Evolutionary conservation across 2,329 filamentous ascomycete species (phyloP).

Genomic region (Tolypocladium tropicale): DNA sequence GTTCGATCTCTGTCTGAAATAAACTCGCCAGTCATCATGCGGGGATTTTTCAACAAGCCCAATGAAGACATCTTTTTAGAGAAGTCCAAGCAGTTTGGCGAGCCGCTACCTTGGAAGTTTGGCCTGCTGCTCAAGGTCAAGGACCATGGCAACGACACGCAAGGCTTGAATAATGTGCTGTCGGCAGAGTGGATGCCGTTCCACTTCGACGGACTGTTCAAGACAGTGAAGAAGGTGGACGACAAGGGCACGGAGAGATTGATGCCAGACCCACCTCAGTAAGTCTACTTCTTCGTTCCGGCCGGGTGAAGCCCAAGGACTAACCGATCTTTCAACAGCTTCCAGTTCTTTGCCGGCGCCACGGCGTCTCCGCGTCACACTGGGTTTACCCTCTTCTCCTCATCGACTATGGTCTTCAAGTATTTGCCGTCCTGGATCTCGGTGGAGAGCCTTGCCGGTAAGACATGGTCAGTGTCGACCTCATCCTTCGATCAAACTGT

Average conservation of each 20-base stretch:
- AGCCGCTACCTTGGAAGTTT: slow-evolving; percentile 41
- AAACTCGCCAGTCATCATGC: slow-evolving; percentile 42
- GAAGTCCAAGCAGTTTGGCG: slow-evolving; percentile 36
- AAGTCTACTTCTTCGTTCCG: slow-evolving; percentile 8
- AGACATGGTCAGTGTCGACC: slow-evolving; percentile 40
- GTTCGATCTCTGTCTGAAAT: slow-evolving; percentile 33
- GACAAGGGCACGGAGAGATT: slow-evolving; percentile 28
- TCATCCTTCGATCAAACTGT: slow-evolving; percentile 33
- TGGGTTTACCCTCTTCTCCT: slow-evolving; percentile 44
- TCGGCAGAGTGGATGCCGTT: slow-evolving; percentile 46
- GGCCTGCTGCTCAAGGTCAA: slow-evolving; percentile 40
- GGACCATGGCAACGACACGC: slow-evolving; percentile 31
- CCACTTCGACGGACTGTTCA: slow-evolving; percentile 48
- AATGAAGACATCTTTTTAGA: slow-evolving; percentile 33
- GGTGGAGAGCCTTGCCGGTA: slow-evolving; percentile 21
- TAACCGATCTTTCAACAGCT: slow-evolving; percentile 17
- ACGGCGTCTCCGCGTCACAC: slow-evolving; percentile 36
- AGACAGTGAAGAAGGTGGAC: slow-evolving; percentile 30
- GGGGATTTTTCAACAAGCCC: slow-evolving; percentile 37
- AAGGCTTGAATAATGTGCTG: slow-evolving; percentile 40
- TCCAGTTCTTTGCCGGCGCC: slow-evolving; percentile 41
- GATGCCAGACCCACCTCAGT: slow-evolving; percentile 32
- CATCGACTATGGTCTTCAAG: slow-evolving; percentile 37
- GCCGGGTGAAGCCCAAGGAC: not conserved
- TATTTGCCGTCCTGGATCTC: slow-evolving; percentile 29